A percentile compares a stretch with the other conserved stretches of the same genome.
phyloP scores from a whole-genome alignment of 345 rosid species.

The Euphorbia peplus region DNA sequence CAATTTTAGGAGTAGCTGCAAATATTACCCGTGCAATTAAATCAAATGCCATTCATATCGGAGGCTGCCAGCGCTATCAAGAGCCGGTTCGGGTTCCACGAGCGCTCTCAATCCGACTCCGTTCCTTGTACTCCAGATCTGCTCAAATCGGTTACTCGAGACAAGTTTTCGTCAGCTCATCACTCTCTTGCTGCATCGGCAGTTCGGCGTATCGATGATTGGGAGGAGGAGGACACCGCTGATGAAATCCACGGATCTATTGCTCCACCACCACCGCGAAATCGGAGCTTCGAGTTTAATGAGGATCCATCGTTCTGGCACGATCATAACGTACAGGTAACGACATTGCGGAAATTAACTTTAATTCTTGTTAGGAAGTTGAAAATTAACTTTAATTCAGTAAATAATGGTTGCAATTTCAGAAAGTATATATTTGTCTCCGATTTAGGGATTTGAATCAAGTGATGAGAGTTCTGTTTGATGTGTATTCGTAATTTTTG shows the following conservation, averaged over 20 bases:
- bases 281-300: constrained; percentile 61
- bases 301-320: constrained; percentile 96
- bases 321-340: constrained; percentile 91
- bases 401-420: not conserved
- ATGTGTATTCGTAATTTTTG: not conserved
- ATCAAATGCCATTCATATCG: constrained; percentile 65
- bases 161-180: constrained; percentile 19
- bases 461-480: not conserved
- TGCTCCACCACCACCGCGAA: constrained; percentile 24
- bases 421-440: not conserved
- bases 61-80: constrained; percentile 81
- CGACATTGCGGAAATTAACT: not conserved
- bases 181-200: constrained; percentile 33
- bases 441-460: not conserved
- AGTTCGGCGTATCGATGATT: constrained; percentile 34
- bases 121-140: constrained; percentile 45
- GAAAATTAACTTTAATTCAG: not conserved
- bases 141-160: constrained; percentile 45
- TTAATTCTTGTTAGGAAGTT: not conserved
- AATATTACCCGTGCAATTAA: not conserved
- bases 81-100: constrained; percentile 81
- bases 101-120: constrained; percentile 50
- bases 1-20: not conserved
- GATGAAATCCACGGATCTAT: constrained; percentile 22
- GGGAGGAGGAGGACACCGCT: constrained; percentile 49